Evolutionary conservation across 2,329 filamentous ascomycete species (phyloP).

Genomic region (Exophiala spinifera): DNA sequence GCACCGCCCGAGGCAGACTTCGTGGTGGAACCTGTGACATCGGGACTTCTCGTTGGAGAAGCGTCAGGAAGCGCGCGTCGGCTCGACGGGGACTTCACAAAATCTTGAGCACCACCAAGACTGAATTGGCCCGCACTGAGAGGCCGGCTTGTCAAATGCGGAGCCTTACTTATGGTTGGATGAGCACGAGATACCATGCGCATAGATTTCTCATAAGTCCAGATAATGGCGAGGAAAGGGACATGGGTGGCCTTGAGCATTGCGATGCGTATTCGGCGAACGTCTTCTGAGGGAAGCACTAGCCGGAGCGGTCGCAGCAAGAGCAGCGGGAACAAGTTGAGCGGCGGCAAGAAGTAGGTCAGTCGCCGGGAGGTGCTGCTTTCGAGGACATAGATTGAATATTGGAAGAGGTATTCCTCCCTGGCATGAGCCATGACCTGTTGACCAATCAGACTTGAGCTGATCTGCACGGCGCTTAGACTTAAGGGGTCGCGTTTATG

Average conservation of each 20-base stretch:
- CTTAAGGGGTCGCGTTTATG: slow-evolving; percentile 14
- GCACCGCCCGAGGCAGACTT: slow-evolving; percentile 24
- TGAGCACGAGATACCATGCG: slow-evolving; percentile 31
- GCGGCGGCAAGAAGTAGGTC: slow-evolving; percentile 47
- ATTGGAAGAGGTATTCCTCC: slow-evolving; percentile 60
- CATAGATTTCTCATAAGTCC: slow-evolving; percentile 50
- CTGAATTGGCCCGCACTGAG: slow-evolving; percentile 19
- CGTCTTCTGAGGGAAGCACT: slow-evolving; percentile 52
- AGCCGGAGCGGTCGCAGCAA: slow-evolving; percentile 57
- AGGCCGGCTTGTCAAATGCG: slow-evolving; percentile 21
- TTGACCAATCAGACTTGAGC: slow-evolving; percentile 16
- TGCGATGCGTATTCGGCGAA: slow-evolving; percentile 56
- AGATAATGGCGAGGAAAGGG: slow-evolving; percentile 57
- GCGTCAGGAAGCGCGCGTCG: slow-evolving; percentile 19
- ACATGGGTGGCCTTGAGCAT: slow-evolving; percentile 58
- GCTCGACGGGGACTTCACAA: slow-evolving; percentile 14
- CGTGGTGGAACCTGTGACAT: slow-evolving; percentile 11
- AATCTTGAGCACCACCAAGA: slow-evolving; percentile 15
- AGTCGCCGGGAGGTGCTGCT: slow-evolving; percentile 46
- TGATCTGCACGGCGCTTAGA: slow-evolving; percentile 3
- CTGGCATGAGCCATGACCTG: slow-evolving; percentile 60
- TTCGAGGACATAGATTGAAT: slow-evolving; percentile 45
- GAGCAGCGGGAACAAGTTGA: slow-evolving; percentile 59
- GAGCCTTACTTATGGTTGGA: slow-evolving; percentile 19
- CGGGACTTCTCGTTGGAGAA: slow-evolving; percentile 11